Base-by-base conservation (phyloP, 192 early-diverging fungal species). In the Backusella morwellensis region DNA sequence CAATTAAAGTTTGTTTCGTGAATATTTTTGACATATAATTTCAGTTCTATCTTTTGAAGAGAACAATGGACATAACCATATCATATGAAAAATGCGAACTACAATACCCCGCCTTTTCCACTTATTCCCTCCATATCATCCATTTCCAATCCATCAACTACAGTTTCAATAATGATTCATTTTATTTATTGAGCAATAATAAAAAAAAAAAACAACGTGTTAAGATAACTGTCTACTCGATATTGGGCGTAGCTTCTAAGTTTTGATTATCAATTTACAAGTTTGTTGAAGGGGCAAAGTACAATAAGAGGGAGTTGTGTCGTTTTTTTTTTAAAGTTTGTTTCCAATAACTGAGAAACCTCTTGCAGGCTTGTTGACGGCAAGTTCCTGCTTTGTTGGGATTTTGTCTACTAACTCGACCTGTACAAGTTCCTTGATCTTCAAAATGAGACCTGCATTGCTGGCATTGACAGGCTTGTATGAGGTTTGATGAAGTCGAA, bases 401-500 rank as follows among this genome's bases (percentile, higher is more conserved):
- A 86, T 79, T 34, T 35, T 52, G 14, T 63, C 71, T 12, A 88
- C 82, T 38, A 80, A 83, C 38, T 78, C 79, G 12, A 88, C 86
- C 40, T 85, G 59, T 26, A 88, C 79, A 29, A 87, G 75, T 70
- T 88, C 87, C 54, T 88, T 88, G 19, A 88, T 52, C 75, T 87
- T 88, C 17, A 88, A 78, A 75, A 88, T 88, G 41, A 80, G 70
- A 44, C 87, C 87, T 14, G 84, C 87, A 40, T 79, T 85, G 29
- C 75, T 80, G n/a, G 87, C 67, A 52, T 78, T 82, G 38, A 81
- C 81, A 52, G 86, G 81, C 68, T 81, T 81, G 66, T 86, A 88
- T 54, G 84, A 77, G 0, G 86, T 84, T 67, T 84, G 78, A 50
- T 81, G 76, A 66, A 85, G 79, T 17, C 70, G 36, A 40, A 54